phyloP scores from a whole-genome alignment of 2,329 filamentous ascomycete species.

The Diaporthe sp. region DNA sequence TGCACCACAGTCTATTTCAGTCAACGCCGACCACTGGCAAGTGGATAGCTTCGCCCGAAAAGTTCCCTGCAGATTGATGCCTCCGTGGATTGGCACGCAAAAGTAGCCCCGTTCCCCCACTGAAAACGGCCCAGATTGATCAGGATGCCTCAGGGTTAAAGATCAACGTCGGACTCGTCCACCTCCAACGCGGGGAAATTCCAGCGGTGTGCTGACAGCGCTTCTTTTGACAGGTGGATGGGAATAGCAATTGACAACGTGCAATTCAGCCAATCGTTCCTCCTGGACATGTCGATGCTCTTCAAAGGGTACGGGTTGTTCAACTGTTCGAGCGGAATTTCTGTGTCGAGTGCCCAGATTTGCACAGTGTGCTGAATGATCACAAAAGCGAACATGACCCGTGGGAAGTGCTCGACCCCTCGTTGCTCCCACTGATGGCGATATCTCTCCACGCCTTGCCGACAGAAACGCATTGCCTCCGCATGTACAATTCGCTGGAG shows the following conservation, averaged over 20 bases:
- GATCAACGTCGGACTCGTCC: slow-evolving; percentile 44
- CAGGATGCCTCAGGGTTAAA: slow-evolving; percentile 33
- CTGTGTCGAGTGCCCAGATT: slow-evolving; percentile 59
- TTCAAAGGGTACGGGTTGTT: slow-evolving; percentile 46
- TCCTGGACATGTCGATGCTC: slow-evolving; percentile 49
- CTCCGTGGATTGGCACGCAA: not conserved
- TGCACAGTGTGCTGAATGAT: slow-evolving; percentile 64
- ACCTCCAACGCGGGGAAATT: slow-evolving; percentile 27
- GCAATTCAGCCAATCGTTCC: slow-evolving; percentile 53
- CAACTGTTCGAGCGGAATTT: not conserved
- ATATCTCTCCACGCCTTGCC: slow-evolving; percentile 40
- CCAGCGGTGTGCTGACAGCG: slow-evolving; percentile 42
- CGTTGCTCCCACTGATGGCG: slow-evolving; percentile 29
- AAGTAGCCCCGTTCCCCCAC: no score
- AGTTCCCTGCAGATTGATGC: not conserved
- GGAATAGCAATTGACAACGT: slow-evolving; percentile 53
- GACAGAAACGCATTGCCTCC: slow-evolving; percentile 33
- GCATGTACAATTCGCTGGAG: slow-evolving; percentile 2
- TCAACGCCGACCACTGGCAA: not conserved
- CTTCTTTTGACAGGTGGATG: slow-evolving; percentile 50
- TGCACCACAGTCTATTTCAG: not conserved
- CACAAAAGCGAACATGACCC: slow-evolving; percentile 58
- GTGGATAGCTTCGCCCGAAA: not conserved
- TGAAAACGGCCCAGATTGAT: no score
- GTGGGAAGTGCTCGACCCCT: slow-evolving; percentile 43